Conservation (phyloP, 2,329 filamentous ascomycete species). For the Penicillium digitatum region DNA sequence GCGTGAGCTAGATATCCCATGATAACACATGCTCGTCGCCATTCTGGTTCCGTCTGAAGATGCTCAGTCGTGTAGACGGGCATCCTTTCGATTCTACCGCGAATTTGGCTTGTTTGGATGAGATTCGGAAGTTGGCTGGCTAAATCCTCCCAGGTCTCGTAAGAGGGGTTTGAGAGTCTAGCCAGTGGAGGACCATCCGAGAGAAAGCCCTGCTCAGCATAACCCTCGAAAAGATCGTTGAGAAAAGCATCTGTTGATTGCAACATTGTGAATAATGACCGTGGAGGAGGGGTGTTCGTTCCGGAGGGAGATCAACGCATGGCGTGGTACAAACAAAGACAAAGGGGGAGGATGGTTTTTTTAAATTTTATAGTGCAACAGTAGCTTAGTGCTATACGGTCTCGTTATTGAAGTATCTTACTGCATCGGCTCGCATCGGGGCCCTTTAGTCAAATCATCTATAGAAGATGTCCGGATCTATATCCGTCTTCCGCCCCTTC, state of each 20-base stretch:
- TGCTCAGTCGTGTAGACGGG: constrained; percentile 73
- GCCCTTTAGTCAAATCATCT: constrained; percentile 12
- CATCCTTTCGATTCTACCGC: constrained; percentile 69
- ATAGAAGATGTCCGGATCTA: constrained; percentile 21
- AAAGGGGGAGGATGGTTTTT: background rate
- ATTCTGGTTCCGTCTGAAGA: constrained; percentile 76
- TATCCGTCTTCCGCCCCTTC: constrained; percentile 15
- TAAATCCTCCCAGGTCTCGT: constrained; percentile 83
- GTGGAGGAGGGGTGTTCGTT: background rate
- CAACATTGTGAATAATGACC: constrained; percentile 21
- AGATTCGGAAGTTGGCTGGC: constrained; percentile 72
- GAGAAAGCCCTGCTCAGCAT: constrained; percentile 76
- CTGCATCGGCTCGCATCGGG: constrained; percentile 17
- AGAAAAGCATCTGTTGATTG: constrained; percentile 41
- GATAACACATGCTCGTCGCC: constrained; percentile 76
- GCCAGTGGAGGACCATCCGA: constrained; percentile 70
- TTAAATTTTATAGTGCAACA: background rate
- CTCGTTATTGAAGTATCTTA: background rate
- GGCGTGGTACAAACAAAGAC: background rate
- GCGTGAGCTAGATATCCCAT: constrained; percentile 73
- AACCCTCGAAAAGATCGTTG: constrained; percentile 64
- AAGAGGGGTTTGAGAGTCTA: constrained; percentile 75
- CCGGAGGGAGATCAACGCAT: background rate
- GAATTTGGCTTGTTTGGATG: constrained; percentile 70
- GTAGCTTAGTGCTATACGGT: background rate